Evolutionary conservation across 495 filamentous ascomycete species (phyloP).

Genomic region (Tuber aestivum): DNA sequence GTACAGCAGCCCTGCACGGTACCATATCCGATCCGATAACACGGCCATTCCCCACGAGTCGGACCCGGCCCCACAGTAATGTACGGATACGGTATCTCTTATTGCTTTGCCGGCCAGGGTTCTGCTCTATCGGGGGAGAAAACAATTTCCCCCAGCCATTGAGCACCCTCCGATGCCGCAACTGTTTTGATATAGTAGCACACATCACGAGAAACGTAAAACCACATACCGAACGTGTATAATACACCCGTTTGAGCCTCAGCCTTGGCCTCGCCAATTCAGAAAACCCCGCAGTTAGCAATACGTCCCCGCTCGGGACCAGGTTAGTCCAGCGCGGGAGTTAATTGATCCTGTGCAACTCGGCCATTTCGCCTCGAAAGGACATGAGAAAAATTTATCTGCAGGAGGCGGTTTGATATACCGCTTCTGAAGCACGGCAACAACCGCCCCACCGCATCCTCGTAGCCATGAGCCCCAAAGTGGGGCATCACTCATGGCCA

Average conservation of each 20-base stretch:
- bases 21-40: background rate
- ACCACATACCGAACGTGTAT: background rate
- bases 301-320: background rate
- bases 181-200: background rate
- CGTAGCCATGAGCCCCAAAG: background rate
- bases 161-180: background rate
- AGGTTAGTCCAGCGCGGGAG: background rate
- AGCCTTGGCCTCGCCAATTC: background rate
- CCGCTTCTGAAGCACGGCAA: background rate
- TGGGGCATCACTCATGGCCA: background rate
- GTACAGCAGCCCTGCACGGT: background rate
- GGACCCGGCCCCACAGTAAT: background rate
- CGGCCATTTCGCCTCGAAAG: background rate
- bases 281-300: background rate
- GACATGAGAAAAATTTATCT: background rate
- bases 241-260: background rate
- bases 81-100: background rate
- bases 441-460: background rate
- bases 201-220: background rate
- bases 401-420: background rate
- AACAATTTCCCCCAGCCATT: background rate
- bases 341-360: background rate
- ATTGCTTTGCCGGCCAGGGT: background rate
- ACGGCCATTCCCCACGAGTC: background rate
- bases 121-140: background rate